Conservation (phyloP, 495 filamentous ascomycete species). For the Monascus purpureus region DNA sequence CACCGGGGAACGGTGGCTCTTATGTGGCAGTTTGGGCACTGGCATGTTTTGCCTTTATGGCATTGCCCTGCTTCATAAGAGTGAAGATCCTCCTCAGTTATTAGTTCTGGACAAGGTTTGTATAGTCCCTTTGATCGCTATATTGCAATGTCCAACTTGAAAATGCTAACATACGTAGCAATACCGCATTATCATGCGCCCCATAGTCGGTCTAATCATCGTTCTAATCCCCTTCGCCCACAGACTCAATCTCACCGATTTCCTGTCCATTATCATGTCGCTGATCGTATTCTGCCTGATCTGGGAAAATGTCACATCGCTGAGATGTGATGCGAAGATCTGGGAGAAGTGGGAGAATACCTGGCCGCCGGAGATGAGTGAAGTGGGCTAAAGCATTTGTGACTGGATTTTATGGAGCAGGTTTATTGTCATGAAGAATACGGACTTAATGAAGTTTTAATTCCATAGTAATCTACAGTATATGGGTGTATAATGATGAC, state of each 20-base stretch:
- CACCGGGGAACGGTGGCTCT: slow-evolving; percentile 19
- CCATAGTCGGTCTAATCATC: slow-evolving; percentile 14
- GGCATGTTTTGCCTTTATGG: slow-evolving; percentile 23
- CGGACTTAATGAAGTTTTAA: no score
- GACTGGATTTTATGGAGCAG: no score
- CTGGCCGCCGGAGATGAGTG: no score
- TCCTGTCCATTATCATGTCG: slow-evolving; percentile 21
- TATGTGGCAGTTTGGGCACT: slow-evolving; percentile 21
- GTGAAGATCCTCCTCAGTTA: slow-evolving; percentile 13
- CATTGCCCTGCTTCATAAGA: slow-evolving; percentile 19
- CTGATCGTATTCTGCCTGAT: slow-evolving; percentile 17
- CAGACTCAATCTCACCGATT: slow-evolving; percentile 11
- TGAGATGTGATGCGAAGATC: slow-evolving; percentile 13
- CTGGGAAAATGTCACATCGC: slow-evolving; percentile 21
- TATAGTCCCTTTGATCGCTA: neutral
- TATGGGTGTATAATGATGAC: no score
- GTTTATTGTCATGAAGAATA: no score
- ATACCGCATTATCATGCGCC: slow-evolving; percentile 19
- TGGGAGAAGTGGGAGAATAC: slow-evolving; percentile 22
- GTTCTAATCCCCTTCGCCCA: slow-evolving; percentile 17
- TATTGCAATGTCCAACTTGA: neutral
- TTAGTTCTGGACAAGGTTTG: slow-evolving; percentile 18
- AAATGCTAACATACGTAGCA: no score
- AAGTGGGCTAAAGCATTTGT: no score
- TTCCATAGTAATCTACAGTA: no score